Evolutionary conservation across 495 filamentous ascomycete genomes (phyloP), one percentile per base, ranked within the genome.

Genomic region (Penicillium steckii): DNA sequence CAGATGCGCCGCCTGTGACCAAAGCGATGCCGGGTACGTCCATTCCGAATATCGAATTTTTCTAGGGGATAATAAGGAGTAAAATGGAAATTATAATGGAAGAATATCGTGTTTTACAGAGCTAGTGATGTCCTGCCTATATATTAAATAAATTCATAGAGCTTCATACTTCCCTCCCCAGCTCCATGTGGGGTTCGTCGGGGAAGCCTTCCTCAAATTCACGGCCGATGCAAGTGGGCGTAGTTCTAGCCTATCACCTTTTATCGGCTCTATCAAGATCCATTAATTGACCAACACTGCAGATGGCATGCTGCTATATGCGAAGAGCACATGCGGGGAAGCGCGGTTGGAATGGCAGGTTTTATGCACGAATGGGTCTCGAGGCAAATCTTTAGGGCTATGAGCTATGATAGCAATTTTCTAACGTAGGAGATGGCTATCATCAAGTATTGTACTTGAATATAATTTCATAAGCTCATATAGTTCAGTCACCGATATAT

Each of bases 21-120:
- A 64, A 55, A n/a, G 61, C 61, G 43, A 62, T 53, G 37, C 59
- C 59, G 23, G 55, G 21, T 18, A 62, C 56, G 25, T 62, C 59
- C 59, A 62, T 59, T 50, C 10, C 13, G 18, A 15, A n/a, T 37
- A 15, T 15, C n/a, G n/a, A n/a, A n/a, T n/a, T n/a, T n/a, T n/a
- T n/a, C n/a, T n/a, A n/a, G n/a, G n/a, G n/a, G n/a, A n/a, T n/a
- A n/a, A n/a, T n/a, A n/a, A n/a, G n/a, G n/a, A n/a, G n/a, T n/a
- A n/a, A n/a, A n/a, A n/a, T n/a, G n/a, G n/a, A n/a, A n/a, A n/a
- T n/a, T n/a, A 17, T n/a, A 32, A 17, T 9, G 8, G 12, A 42
- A 23, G 35, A 24, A 4, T 10, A 22, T 41, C n/a, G 21, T 41
- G 18, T 21, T 4, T n/a, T 24, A 17, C 12, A 22, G n/a, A 41